A percentile compares a stretch with the other conserved stretches of the same genome.
Evolutionary conservation across 2,329 filamentous ascomycete genomes (phyloP).

Genomic region (Botrytis paeoniae): DNA sequence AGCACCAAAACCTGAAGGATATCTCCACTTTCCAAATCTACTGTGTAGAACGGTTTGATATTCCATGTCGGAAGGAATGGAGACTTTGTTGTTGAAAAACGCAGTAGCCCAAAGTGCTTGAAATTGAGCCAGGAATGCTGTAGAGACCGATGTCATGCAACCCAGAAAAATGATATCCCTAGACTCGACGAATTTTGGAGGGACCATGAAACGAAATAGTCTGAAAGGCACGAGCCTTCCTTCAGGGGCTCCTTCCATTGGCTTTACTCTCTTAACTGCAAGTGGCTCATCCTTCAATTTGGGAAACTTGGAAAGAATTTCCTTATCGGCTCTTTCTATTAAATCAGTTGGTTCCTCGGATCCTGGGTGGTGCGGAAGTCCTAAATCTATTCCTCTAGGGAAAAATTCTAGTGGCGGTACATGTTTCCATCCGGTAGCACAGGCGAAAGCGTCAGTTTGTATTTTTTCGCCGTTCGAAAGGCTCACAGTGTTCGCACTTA

Average conservation of each 20-base stretch:
- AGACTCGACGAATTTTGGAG: constrained; percentile 42
- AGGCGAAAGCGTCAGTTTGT: constrained; percentile 51
- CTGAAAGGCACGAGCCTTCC: constrained; percentile 38
- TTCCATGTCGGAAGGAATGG: constrained; percentile 39
- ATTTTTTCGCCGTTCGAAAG: constrained; percentile 50
- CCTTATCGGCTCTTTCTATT: constrained; percentile 47
- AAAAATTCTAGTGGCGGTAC: constrained; percentile 52
- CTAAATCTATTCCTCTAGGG: constrained; percentile 47
- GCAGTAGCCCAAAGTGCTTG: constrained; percentile 63
- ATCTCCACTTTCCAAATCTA: constrained; percentile 68
- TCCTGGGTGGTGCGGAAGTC: constrained; percentile 47
- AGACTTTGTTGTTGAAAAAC: constrained; percentile 56
- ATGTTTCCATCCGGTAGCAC: constrained; percentile 58
- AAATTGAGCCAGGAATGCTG: constrained; percentile 43
- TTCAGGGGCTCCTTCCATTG: constrained; percentile 38
- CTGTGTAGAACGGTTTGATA: constrained; percentile 61
- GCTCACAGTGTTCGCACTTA: constrained; percentile 47
- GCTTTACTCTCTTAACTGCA: constrained; percentile 46
- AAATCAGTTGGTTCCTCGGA: constrained; percentile 36
- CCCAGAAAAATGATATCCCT: constrained; percentile 49
- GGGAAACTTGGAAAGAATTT: constrained; percentile 54
- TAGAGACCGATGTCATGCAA: constrained; percentile 44
- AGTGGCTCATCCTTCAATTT: constrained; percentile 51
- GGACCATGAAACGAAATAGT: constrained; percentile 49
- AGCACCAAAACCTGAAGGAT: constrained; percentile 62